Evolutionary conservation across 2,329 filamentous ascomycete species (phyloP), one percentile per base, ranked within the genome.

Genomic region (Cladosporium oxysporum): DNA sequence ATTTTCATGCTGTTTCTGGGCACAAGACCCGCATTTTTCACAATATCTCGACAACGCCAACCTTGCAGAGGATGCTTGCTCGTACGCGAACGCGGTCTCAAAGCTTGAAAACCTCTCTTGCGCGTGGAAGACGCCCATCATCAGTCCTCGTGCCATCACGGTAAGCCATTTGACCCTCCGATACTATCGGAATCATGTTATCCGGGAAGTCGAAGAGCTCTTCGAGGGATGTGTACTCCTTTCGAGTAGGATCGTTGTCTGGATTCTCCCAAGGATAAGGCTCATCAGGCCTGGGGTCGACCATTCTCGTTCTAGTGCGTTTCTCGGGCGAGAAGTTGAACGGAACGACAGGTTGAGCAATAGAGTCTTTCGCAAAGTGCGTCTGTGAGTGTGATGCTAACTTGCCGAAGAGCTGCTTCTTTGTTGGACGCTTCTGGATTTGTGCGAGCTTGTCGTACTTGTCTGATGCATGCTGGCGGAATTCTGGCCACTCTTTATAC

Each of bases 391-490:
- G 47, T 4, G 44, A 52, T 12, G 67, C 57, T 11, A 68, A 59
- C 52, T 71, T 72, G 33, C 70, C 70, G 41, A 75, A 73, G 28
- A 72, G 64, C 31, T 73, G 68, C 66, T 81, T 82, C 37, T 77
- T 73, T 1, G 73, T 75, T 3, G 77, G 77, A 1, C 79, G 73
- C 16, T 66, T 62, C 31, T 67, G 68, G 66, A 77, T 85, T 78
- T 86, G 88, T 75, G 85, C 87, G 65, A 88, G 82, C 78, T 85
- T 87, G 65, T 78, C 81, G 7, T 83, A 81, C n/a, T 82, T 82
- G 41, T 81, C 81, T 53, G 70, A 62, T 5, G 58, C 33, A 44
- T 64, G 66, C 12, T 65, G 57, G 29, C 68, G 47, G 62, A 69
- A 69, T 47, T 75, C 68, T 8, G 73, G 73, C 67, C 73, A 73